Conservation (phyloP, 352 stramenopile species). For the Phytophthora sansomeana region DNA sequence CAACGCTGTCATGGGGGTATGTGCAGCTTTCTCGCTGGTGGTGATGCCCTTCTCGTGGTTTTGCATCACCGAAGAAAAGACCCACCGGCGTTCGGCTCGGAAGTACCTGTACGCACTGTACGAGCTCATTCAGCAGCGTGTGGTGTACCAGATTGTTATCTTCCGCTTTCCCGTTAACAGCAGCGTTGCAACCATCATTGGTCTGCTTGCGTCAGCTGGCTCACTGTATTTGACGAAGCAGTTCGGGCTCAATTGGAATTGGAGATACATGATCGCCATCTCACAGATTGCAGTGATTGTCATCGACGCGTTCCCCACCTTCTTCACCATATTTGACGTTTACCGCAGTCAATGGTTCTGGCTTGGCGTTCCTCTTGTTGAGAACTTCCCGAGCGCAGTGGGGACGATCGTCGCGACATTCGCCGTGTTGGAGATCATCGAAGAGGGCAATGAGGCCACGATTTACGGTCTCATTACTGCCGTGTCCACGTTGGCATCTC, state of each 20-base stretch:
- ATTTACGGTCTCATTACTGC: conserved; percentile 49
- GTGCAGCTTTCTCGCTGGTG: conserved; percentile 23
- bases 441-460: conserved; percentile 45
- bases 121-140: conserved; percentile 38
- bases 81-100: conserved; percentile 15
- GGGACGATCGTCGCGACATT: conserved; percentile 40
- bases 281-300: conserved; percentile 37
- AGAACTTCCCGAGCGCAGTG: conserved; percentile 41
- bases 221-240: conserved; percentile 33
- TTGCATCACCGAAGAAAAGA: conserved; percentile 42
- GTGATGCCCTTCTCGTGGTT: conserved; percentile 45
- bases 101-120: conserved; percentile 37
- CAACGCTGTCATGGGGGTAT: conserved; percentile 39
- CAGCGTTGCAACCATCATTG: conserved; percentile 39
- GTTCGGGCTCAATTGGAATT: conserved; percentile 45
- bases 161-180: conserved; percentile 47
- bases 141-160: conserved; percentile 43
- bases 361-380: conserved; percentile 32
- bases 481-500: conserved; percentile 34
- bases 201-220: conserved; percentile 18
- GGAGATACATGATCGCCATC: conserved; percentile 39
- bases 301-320: conserved; percentile 40
- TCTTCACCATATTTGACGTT: conserved; percentile 42
- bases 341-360: conserved; percentile 39
- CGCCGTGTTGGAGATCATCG: conserved; percentile 43